A percentile compares a stretch with the other conserved stretches of the same genome.
These are phyloP conservation scores for Aspergillus uvarum DNA, from an alignment of 2,329 filamentous ascomycete species.

Conservation along the genomic window DNA sequence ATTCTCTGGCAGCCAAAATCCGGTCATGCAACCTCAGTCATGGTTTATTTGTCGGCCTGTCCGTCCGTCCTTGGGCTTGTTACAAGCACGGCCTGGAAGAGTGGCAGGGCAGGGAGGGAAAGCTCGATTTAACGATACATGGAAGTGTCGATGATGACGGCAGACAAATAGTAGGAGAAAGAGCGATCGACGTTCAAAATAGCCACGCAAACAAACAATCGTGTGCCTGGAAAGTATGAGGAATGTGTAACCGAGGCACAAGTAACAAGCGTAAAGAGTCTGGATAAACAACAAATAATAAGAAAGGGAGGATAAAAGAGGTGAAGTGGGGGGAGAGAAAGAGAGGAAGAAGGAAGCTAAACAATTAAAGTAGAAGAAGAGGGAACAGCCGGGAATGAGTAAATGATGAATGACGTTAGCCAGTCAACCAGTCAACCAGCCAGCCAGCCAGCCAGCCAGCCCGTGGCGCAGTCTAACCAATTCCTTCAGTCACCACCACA, in stretches of 20 bases:
- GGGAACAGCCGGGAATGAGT: neutral
- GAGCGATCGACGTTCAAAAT: neutral
- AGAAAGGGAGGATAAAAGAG: neutral
- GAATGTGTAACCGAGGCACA: no score
- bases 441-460: no score
- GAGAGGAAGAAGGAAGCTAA: neutral
- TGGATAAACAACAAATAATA: no score
- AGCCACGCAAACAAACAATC: neutral
- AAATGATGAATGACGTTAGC: constrained; percentile 12
- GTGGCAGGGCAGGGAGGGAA: neutral
- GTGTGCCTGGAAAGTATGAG: no score
- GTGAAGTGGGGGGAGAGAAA: neutral
- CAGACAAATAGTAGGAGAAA: neutral
- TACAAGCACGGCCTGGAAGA: neutral
- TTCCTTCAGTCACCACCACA: no score
- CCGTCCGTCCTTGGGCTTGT: neutral
- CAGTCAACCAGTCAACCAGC: no score
- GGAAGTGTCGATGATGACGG: neutral
- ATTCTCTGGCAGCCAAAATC: neutral
- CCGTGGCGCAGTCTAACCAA: neutral
- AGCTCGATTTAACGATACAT: neutral
- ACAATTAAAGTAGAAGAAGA: neutral
- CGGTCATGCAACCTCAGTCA: constrained; percentile 2
- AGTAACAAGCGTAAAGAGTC: no score
- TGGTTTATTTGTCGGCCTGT: neutral